Percentiles rank a stretch among this genome's conserved stretches.
Conservation (phyloP, 805 yeast genomes). For the Metschnikowia arizonensis region DNA sequence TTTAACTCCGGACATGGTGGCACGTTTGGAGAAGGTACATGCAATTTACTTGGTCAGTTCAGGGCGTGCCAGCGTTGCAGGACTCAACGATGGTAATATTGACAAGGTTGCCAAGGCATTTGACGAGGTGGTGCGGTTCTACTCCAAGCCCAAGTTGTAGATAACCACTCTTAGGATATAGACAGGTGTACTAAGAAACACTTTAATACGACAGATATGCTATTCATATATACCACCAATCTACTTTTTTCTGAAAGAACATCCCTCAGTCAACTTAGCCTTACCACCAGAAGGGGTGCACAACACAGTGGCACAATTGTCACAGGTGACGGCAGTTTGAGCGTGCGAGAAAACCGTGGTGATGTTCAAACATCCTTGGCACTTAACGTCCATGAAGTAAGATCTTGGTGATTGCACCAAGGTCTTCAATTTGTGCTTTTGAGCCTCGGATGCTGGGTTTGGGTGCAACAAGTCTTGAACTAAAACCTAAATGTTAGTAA, state of each 20-base stretch:
- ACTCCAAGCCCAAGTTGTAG: conserved; percentile 18
- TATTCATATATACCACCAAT: conserved; percentile 4
- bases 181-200: too few species aligned
- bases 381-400: conserved; percentile 41
- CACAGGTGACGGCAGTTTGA: conserved; percentile 42
- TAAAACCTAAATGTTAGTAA: conserved; percentile 31
- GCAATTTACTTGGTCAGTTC: conserved; percentile 76
- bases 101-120: conserved; percentile 74
- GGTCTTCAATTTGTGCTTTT: conserved; percentile 36
- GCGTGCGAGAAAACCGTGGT: conserved; percentile 42
- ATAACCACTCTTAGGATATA: neutral
- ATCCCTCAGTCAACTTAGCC: conserved; percentile 42
- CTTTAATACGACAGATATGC: neutral
- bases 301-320: conserved; percentile 38
- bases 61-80: conserved; percentile 94
- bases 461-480: conserved; percentile 44
- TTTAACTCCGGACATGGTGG: conserved; percentile 69
- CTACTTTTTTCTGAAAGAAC: conserved; percentile 41
- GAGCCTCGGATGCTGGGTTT: conserved; percentile 35
- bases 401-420: conserved; percentile 41
- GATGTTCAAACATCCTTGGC: conserved; percentile 41
- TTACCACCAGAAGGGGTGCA: conserved; percentile 43
- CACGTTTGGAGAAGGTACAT: conserved; percentile 67
- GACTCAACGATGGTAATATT: conserved; percentile 77
- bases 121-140: conserved; percentile 62